Base-by-base conservation (phyloP, 352 stramenopile species). In the Bremia lactucae region DNA sequence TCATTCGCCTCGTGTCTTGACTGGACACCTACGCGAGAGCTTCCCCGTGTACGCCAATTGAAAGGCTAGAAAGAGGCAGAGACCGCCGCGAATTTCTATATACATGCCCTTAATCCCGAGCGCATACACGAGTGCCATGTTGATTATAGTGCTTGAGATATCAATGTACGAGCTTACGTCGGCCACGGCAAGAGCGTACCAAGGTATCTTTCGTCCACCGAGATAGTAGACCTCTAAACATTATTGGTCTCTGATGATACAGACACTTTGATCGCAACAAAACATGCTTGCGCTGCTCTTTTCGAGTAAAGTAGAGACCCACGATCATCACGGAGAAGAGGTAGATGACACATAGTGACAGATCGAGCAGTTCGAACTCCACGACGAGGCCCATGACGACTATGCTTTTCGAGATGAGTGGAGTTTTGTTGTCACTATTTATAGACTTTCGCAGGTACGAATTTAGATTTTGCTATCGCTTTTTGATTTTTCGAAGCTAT, bases 121-220 rank as follows among this genome's bases (percentile, higher is more conserved):
- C 19, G 77, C 77, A 42, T 89, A 89, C 38, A 89, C 62, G 13
- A 89, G 47, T 46, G 72, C 77, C 31, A 73, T 87, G 50, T 89
- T 88, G 64, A 88, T 88, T 73, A 88, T 88, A 4, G 76, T 88
- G 1, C 76, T 73, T 2, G 71, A 83, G 40, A 89, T 87, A 56
- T 89, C 77, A 37, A 89, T 89, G 50, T 89, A 89, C 42, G 71
- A 85, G 56, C 73, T 87, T 41, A 89, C 77, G 47, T 89, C 76
- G 0, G 76, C 76, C 28, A 88, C 55, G 6, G 68, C 76, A 13
- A 88, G 54, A 16, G 72, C 72, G 58, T 76, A 86, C 72, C 76
- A 86, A 9, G 72, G 66, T 39, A 88, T 81, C 20, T 60, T 61
- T 3, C 71, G 62, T 14, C 72, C 71, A 2, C 76, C 72, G 13